Conservation (phyloP, 2,329 filamentous ascomycete species). For the Lizonia empirigonia region DNA sequence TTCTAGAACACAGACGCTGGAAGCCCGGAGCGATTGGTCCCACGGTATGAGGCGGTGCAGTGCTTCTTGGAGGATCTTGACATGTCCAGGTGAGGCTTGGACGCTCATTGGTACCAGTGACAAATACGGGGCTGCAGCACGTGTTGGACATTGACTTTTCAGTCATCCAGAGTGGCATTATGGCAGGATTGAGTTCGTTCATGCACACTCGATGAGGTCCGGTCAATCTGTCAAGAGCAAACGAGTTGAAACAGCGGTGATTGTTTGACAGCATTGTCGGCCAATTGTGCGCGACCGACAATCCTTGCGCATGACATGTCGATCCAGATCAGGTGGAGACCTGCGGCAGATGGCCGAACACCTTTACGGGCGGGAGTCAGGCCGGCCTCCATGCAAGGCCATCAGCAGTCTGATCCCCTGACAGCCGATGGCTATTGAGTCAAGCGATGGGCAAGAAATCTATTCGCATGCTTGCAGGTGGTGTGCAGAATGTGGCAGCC, state of each 20-base stretch:
- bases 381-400: constrained; percentile 22
- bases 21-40: constrained; percentile 20
- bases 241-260: constrained; percentile 35
- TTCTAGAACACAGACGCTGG: constrained; percentile 29
- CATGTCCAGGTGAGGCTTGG: constrained; percentile 19
- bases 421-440: constrained; percentile 13
- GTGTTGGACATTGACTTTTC: constrained; percentile 6
- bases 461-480: constrained; percentile 15
- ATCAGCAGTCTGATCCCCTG: constrained; percentile 8
- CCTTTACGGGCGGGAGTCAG: constrained; percentile 22
- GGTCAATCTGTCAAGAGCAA: constrained; percentile 29
- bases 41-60: constrained; percentile 38
- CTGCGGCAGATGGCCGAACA: constrained; percentile 16
- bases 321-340: constrained; percentile 26
- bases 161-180: constrained; percentile 14
- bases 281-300: constrained; percentile 20
- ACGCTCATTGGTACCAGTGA: constrained; percentile 26
- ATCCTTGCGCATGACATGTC: constrained; percentile 31
- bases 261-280: constrained; percentile 23
- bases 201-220: constrained; percentile 20
- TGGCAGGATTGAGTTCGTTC: constrained; percentile 21
- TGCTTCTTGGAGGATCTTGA: constrained; percentile 33
- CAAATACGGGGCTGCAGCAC: constrained; percentile 8
- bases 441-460: constrained; percentile 8
- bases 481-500: constrained; percentile 14